Evolutionary conservation across 176 grass and related monocot species (phyloP), one percentile per base, ranked within the genome.

Genomic region (Microstegium vimineum): DNA sequence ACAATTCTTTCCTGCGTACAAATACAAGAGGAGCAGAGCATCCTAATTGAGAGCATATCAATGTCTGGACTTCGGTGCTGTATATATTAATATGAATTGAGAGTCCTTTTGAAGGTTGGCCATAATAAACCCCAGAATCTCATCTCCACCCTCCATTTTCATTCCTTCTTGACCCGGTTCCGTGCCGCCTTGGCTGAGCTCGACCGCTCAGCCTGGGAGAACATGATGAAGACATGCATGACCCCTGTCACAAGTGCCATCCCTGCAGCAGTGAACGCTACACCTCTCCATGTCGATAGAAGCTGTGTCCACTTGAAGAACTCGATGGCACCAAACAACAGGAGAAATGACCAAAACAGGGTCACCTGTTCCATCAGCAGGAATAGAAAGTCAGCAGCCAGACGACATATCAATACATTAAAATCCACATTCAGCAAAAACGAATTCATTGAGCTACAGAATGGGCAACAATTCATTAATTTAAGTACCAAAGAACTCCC

Each of bases 271-370:
- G 84, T 87, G 62, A 94, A 84, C 13, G 63, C 87, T 1, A 87
- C 78, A 68, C 92, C 92, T 80, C 87, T 92, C 87, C 89, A 92
- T 60, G 92, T 92, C 0, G 87, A 90, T 26, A 94, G 68, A 18
- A 94, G 81, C 22, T 86, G 69, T 27, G 92, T 83, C 87, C 92
- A 90, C 59, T 87, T 82, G 64, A 94, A 94, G 78, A 94, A 81
- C 84, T 80, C 76, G 10, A 89, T 81, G 65, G 90, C 82, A 14
- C 81, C 91, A 25, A 89, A 97, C 4, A 90, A 66, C 7, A 97
- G 84, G 34, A 97, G 69, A 69, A 52, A 85, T 25, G 86, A 73
- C 94, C 94, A 97, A 72, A 93, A 89, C 46, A 91, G 35, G 59
- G 88, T 87, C 73, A 93, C 90, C 94, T 97, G 84, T 52, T 81